phyloP scores from a whole-genome alignment of 306 rosid genomes.

The Inga leiocalycina region DNA sequence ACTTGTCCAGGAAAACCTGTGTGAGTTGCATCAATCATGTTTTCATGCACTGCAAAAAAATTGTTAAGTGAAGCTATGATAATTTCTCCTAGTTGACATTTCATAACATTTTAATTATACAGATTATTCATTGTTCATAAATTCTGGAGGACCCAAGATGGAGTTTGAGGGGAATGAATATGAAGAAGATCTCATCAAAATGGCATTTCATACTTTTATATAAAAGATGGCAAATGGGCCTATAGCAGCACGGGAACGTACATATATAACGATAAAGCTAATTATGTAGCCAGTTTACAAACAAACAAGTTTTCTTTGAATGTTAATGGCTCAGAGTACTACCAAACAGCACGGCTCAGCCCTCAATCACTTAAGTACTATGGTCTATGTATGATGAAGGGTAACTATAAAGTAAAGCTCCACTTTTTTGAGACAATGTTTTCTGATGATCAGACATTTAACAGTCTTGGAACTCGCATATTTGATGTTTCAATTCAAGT shows the following conservation, averaged over 20 bases:
- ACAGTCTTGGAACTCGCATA: conserved; percentile 61
- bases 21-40: conserved; percentile 47
- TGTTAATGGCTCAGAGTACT: neutral
- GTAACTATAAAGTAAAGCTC: conserved; percentile 69
- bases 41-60: conserved; percentile 20
- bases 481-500: conserved; percentile 84
- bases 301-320: neutral
- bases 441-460: conserved; percentile 40
- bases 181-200: conserved; percentile 42
- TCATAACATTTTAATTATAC: conserved; percentile 14
- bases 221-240: conserved; percentile 50
- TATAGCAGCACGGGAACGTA: conserved; percentile 69
- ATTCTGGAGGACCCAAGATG: conserved; percentile 46
- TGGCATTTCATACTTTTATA: conserved; percentile 45
- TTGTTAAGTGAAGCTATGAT: neutral
- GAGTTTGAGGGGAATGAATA: conserved; percentile 41
- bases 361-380: conserved; percentile 64
- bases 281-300: conserved; percentile 12
- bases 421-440: conserved; percentile 78
- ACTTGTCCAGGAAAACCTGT: conserved; percentile 56
- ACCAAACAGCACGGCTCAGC: neutral
- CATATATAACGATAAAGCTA: neutral
- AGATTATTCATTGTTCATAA: conserved; percentile 43
- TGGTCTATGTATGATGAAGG: conserved; percentile 67
- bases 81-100: neutral